Evolutionary conservation across 192 early-diverging fungal species (phyloP), one percentile per base, ranked within the genome.

Genomic region (Geranomyces variabilis): DNA sequence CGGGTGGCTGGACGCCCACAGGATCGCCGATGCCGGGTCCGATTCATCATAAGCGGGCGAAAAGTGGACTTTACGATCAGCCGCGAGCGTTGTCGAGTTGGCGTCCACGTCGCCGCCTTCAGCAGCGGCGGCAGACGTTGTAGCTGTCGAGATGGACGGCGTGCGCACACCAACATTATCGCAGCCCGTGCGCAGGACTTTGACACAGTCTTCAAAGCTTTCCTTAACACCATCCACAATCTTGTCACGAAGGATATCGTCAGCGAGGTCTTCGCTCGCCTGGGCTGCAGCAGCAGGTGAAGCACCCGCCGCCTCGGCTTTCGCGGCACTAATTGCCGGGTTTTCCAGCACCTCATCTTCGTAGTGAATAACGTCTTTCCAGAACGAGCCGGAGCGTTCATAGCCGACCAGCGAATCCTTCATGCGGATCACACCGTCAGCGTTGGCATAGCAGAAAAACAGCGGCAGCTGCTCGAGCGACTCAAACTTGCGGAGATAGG

Each of bases 401-500:
- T 79, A 83, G 15, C 82, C 82, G 12, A 75, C 75, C 67, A 81
- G 41, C 19, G 71, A 62, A 59, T 83, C 82, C 36, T 73, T 71
- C 49, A 64, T 65, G 28, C 77, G 41, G 29, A 83, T 65, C 22
- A 83, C 73, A 14, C 57, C 71, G 44, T 83, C 82, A 26, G 76
- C 77, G 45, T 83, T 83, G 33, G 82, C 82, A 28, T 79, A 80
- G 63, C 76, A 79, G 62, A 83, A 83, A 55, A 81, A 81, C 22
- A 83, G 64, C 17, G 82, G 82, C 24, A 83, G 45, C 28, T 83
- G 76, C 49, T 70, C 63, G 15, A 81, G 51, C 22, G 47, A 51
- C 55, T 83, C 82, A 62, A 83, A 83, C 41, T 68, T 51, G 29
- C 60, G 43, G 43, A 83, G 69, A 60, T 80, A 81, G n/a, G 79